These are phyloP conservation scores for Batrachochytrium dendrobatidis DNA, from an alignment of 371 early-diverging fungal genomes.

Conservation along the genomic window DNA sequence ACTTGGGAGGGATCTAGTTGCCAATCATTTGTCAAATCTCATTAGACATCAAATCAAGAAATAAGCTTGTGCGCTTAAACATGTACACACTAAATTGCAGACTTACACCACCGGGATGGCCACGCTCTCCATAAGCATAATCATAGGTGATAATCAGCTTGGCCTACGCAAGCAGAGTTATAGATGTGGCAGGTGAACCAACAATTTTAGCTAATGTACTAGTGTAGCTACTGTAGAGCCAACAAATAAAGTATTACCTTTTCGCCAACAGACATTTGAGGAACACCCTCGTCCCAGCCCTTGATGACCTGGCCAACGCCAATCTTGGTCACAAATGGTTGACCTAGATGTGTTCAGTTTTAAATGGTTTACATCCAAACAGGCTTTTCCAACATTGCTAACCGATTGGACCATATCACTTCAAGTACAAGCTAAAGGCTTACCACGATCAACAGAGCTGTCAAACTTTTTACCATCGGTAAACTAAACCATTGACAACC, in stretches of 20 bases:
- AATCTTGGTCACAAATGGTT: constrained; percentile 50
- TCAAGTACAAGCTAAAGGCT: too few species aligned
- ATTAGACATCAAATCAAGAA: too few species aligned
- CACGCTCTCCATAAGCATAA: constrained; percentile 46
- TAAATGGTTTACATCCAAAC: too few species aligned
- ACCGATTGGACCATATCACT: too few species aligned
- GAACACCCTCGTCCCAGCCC: constrained; percentile 85
- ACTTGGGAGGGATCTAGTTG: constrained; percentile 63
- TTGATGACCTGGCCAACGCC: constrained; percentile 89
- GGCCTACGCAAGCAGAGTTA: constrained; percentile 27
- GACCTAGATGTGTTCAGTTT: too few species aligned
- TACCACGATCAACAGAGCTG: constrained; percentile 69
- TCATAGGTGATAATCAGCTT: constrained; percentile 39
- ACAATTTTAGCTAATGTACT: too few species aligned
- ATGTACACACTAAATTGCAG: constrained; percentile 64
- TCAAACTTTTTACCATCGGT: constrained; percentile 76
- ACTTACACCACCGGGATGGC: constrained; percentile 62
- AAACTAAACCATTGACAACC: not conserved
- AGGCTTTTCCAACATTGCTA: too few species aligned
- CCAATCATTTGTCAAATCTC: not conserved
- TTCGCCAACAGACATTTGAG: constrained; percentile 66
- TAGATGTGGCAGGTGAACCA: too few species aligned
- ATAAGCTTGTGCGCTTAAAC: too few species aligned
- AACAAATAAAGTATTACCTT: constrained; percentile 27
- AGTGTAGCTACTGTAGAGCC: too few species aligned